phyloP scores from a whole-genome alignment of 2,329 filamentous ascomycete species.

The Trichoderma citrinoviride region DNA sequence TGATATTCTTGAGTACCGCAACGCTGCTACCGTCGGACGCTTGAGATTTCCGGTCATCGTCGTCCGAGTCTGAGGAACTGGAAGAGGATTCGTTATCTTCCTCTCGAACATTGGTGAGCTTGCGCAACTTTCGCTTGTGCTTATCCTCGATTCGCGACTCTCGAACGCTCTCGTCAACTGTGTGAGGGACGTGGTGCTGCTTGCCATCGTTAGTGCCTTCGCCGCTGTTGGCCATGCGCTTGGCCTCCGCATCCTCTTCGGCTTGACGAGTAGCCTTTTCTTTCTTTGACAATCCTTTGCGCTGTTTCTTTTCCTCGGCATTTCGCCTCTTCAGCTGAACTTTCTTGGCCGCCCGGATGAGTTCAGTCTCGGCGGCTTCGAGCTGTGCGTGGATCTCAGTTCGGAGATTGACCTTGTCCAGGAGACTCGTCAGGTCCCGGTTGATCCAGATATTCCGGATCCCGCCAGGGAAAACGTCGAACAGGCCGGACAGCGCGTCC shows the following conservation, averaged over 20 bases:
- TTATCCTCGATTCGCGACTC: constrained; percentile 34
- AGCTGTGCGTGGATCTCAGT: constrained; percentile 68
- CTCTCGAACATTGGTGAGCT: constrained; percentile 16
- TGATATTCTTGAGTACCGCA: constrained; percentile 46
- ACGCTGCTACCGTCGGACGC: constrained; percentile 27
- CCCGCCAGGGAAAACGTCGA: constrained; percentile 94
- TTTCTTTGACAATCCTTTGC: constrained; percentile 53
- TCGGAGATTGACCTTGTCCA: constrained; percentile 78
- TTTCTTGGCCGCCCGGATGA: constrained; percentile 78
- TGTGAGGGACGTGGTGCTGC: constrained; percentile 53
- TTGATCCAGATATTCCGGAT: constrained; percentile 97
- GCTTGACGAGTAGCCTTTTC: constrained; percentile 49
- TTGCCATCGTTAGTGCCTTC: constrained; percentile 53
- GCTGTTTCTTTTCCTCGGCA: constrained; percentile 62
- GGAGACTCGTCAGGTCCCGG: constrained; percentile 76
- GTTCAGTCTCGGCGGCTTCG: constrained; percentile 78
- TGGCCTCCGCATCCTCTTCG: constrained; percentile 49
- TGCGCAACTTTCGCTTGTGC: background rate
- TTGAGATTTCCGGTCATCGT: background rate
- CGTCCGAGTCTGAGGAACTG: background rate
- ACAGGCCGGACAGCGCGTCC: constrained; percentile 77
- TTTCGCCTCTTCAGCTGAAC: constrained; percentile 67
- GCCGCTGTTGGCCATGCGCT: constrained; percentile 48
- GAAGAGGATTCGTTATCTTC: background rate
- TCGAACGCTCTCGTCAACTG: constrained; percentile 45